phyloP scores from a whole-genome alignment of 2,329 filamentous ascomycete species.

The Penicillium glabrum region DNA sequence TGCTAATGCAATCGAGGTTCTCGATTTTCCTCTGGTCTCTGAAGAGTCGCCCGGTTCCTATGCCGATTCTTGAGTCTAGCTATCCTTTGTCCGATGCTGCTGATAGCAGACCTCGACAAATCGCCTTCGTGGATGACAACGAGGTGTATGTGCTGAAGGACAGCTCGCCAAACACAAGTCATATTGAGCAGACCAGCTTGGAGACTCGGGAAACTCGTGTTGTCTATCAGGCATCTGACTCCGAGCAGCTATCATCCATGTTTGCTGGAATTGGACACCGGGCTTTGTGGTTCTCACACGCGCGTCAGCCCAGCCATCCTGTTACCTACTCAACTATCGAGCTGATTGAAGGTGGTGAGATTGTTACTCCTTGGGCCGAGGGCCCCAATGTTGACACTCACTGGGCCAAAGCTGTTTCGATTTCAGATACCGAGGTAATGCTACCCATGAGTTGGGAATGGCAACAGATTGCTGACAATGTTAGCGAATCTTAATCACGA shows the following conservation, averaged over 20 bases:
- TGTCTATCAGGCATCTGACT: slow-evolving; percentile 32
- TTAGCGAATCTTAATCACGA: slow-evolving; percentile 57
- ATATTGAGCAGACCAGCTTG: slow-evolving; percentile 34
- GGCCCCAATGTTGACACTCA: slow-evolving; percentile 37
- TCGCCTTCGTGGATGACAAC: slow-evolving; percentile 47
- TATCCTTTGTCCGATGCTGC: slow-evolving; percentile 33
- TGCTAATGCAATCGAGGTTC: slow-evolving; percentile 67
- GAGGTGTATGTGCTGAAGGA: slow-evolving; percentile 46
- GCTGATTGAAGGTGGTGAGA: slow-evolving; percentile 13
- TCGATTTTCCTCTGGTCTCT: slow-evolving; percentile 70
- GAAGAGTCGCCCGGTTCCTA: slow-evolving; percentile 40
- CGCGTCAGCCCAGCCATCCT: slow-evolving; percentile 22
- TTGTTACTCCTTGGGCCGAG: slow-evolving; percentile 28
- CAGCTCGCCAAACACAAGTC: slow-evolving; percentile 28
- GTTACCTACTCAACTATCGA: slow-evolving; percentile 35
- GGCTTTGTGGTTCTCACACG: slow-evolving; percentile 39
- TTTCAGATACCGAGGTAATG: slow-evolving; percentile 42
- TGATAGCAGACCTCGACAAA: slow-evolving; percentile 42
- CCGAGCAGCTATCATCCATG: slow-evolving; percentile 38
- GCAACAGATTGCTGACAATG: slow-evolving; percentile 12
- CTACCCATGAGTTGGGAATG: background rate
- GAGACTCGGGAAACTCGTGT: slow-evolving; percentile 33
- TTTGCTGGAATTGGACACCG: slow-evolving; percentile 37
- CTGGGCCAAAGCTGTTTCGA: slow-evolving; percentile 38
- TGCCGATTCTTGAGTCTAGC: slow-evolving; percentile 40